These are phyloP conservation scores for Hygrophoropsis aurantiaca DNA, from an alignment of 768 basidiomycete species.

Conservation along the genomic window DNA sequence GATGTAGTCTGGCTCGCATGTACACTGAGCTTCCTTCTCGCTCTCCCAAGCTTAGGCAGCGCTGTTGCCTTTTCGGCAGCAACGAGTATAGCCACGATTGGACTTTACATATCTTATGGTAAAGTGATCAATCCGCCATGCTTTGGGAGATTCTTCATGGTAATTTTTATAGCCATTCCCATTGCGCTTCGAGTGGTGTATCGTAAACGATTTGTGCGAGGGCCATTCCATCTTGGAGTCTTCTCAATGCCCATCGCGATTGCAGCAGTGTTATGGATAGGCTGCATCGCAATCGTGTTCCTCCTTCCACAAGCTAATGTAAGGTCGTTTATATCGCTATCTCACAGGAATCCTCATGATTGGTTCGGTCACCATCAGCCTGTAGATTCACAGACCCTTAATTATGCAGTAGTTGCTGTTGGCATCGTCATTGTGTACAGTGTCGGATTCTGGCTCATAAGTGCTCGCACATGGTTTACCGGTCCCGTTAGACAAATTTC, in stretches of 20 bases:
- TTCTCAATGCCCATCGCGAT: constrained; percentile 63
- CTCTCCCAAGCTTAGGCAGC: constrained; percentile 71
- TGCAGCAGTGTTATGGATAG: constrained; percentile 64
- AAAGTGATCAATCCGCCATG: constrained; percentile 5
- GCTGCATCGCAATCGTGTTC: constrained; percentile 71
- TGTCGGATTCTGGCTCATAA: constrained; percentile 68
- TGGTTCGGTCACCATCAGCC: constrained; percentile 36
- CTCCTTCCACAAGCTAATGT: constrained; percentile 70
- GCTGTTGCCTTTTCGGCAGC: constrained; percentile 64
- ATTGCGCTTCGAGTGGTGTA: constrained; percentile 68
- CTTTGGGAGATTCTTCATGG: too few relatives aligned
- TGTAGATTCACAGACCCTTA: constrained; percentile 68
- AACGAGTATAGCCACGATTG: constrained; percentile 67
- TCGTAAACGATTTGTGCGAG: constrained; percentile 55
- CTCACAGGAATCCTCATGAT: too few relatives aligned
- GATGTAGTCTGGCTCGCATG: constrained; percentile 74
- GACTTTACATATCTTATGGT: constrained; percentile 77
- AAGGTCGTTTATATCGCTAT: constrained; percentile 13
- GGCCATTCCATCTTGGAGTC: constrained; percentile 69
- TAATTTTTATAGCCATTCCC: constrained; percentile 49
- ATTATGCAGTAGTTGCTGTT: constrained; percentile 75
- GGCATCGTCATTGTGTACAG: constrained; percentile 68
- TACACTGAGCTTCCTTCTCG: constrained; percentile 72
- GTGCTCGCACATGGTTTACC: constrained; percentile 70
- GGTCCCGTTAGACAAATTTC: constrained; percentile 69